Percentiles rank a stretch among this genome's conserved stretches.
Evolutionary conservation across 257 asterid species (phyloP).

Genomic region (Rehmannia glutinosa): DNA sequence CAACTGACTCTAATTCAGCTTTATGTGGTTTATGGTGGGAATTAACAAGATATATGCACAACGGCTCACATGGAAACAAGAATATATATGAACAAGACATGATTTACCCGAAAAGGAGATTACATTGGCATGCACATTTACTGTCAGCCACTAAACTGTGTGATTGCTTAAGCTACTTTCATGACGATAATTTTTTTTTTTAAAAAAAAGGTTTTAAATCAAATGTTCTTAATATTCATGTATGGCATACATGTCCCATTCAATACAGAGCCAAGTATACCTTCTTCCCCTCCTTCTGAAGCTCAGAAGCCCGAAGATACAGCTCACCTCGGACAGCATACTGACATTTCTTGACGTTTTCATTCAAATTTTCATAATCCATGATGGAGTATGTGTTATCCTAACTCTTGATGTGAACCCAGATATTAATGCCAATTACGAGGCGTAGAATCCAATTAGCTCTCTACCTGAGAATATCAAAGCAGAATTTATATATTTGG

Average conservation of each 20-base stretch:
- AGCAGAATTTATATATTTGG: too few species aligned
- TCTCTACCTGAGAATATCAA: conserved; percentile 11
- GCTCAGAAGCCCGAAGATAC: conserved; percentile 99
- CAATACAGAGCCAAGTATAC: conserved; percentile 24
- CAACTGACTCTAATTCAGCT: not conserved
- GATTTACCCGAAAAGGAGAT: too few species aligned
- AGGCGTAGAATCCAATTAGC: conserved; percentile 12
- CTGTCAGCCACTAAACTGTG: too few species aligned
- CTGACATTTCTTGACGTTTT: conserved; percentile 93
- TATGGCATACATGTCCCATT: not conserved
- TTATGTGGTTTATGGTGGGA: not conserved
- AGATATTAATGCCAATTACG: not conserved
- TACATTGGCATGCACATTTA: too few species aligned
- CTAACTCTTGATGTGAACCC: not conserved
- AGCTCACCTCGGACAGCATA: conserved; percentile 99
- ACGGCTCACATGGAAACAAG: not conserved
- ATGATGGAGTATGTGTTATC: conserved; percentile 15
- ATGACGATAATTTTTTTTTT: not conserved
- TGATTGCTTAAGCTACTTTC: not conserved
- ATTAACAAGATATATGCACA: not conserved
- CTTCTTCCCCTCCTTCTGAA: conserved; percentile 99
- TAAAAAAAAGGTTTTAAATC: not conserved
- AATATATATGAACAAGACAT: too few species aligned
- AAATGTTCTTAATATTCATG: not conserved
- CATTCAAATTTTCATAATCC: conserved; percentile 91